phyloP scores from a whole-genome alignment of 257 asterid species.

The Ajuga chamaepitys region DNA sequence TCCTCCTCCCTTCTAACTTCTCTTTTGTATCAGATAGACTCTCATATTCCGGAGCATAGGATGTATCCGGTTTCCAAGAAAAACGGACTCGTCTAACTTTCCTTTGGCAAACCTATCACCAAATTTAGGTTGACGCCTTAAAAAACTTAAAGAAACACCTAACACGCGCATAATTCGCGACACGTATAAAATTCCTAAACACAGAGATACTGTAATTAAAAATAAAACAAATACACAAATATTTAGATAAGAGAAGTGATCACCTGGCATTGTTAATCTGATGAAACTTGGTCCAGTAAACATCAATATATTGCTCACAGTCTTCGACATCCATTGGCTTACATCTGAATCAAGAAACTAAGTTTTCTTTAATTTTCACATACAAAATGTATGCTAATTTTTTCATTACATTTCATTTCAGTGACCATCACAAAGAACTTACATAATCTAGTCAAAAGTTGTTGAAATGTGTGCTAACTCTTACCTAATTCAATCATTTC shows the following conservation, averaged over 20 bases:
- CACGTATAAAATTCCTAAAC: background rate
- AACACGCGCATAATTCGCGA: background rate
- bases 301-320: slow-evolving; percentile 72
- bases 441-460: no score
- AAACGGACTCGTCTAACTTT: slow-evolving; percentile 66
- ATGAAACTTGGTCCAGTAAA: slow-evolving; percentile 77
- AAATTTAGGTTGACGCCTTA: background rate
- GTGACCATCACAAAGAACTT: no score
- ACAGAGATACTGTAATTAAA: background rate
- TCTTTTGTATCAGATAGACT: slow-evolving; percentile 58
- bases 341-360: no score
- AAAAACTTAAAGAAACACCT: no score
- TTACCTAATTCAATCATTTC: no score
- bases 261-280: slow-evolving; percentile 75
- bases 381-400: no score
- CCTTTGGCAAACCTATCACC: slow-evolving; percentile 73
- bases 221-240: background rate
- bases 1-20: slow-evolving; percentile 80
- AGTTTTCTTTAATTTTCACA: no score
- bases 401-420: no score
- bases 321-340: slow-evolving; percentile 95
- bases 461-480: no score
- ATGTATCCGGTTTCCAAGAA: slow-evolving; percentile 65
- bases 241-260: slow-evolving; percentile 14
- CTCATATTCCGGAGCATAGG: slow-evolving; percentile 74